Evolutionary conservation across 176 grass and related monocot genomes (phyloP).

Genomic region (Poa annua): DNA sequence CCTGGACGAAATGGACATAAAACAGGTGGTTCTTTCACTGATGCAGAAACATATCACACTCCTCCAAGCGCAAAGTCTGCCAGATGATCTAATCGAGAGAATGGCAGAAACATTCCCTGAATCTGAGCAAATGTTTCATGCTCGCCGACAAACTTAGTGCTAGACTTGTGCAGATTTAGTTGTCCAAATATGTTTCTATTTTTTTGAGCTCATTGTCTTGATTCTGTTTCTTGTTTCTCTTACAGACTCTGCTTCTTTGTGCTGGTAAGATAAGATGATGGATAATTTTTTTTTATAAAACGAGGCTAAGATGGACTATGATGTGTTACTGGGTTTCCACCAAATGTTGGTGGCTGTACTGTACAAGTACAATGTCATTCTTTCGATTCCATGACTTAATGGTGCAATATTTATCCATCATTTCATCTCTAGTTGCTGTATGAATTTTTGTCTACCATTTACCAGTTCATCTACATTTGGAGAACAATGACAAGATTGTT

Average conservation of each 20-base stretch:
- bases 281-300: not conserved
- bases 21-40: constrained; percentile 32
- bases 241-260: not conserved
- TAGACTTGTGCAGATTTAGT: constrained; percentile 2
- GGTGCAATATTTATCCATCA: not conserved
- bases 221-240: not conserved
- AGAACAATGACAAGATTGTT: not conserved
- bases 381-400: not conserved
- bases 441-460: not conserved
- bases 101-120: constrained; percentile 62
- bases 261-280: not conserved
- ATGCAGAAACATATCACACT: constrained; percentile 50
- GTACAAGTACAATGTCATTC: not conserved
- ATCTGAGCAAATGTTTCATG: constrained; percentile 50
- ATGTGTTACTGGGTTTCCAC: not conserved
- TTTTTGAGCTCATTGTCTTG: not conserved
- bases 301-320: not conserved
- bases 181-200: constrained; percentile 11
- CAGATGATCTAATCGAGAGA: constrained; percentile 43
- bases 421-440: not conserved
- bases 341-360: constrained; percentile 19
- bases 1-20: constrained; percentile 23
- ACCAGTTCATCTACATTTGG: not conserved
- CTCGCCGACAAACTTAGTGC: constrained; percentile 30
- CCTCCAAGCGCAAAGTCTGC: constrained; percentile 40